Evolutionary conservation across 2,329 filamentous ascomycete genomes (phyloP).

Genomic region (Furcasterigmium sp.): DNA sequence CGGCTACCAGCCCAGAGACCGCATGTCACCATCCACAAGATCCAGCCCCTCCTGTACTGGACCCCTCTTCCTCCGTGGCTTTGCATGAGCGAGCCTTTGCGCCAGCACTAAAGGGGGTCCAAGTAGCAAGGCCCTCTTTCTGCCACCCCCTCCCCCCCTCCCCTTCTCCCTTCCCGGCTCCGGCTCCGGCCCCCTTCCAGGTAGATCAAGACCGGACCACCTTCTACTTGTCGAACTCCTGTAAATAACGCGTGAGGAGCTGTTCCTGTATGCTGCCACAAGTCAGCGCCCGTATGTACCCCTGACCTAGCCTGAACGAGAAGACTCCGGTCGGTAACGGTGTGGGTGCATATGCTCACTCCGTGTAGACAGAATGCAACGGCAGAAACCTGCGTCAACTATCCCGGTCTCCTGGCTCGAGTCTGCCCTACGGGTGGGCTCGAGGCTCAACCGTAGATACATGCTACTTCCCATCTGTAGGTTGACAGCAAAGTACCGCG

Average conservation of each 20-base stretch:
- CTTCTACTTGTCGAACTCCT: not conserved
- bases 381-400: conserved; percentile 9
- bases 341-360: not conserved
- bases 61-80: not conserved
- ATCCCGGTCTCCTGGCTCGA: not conserved
- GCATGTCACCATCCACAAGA: not conserved
- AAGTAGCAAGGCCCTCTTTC: too few species aligned
- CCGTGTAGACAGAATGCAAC: too few species aligned
- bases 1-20: not conserved
- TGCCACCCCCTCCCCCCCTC: too few species aligned
- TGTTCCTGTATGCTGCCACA: too few species aligned
- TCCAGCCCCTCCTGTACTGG: not conserved
- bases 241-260: too few species aligned
- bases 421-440: conserved; percentile 8
- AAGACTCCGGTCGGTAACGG: not conserved
- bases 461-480: too few species aligned
- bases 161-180: not conserved
- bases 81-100: not conserved
- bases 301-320: not conserved
- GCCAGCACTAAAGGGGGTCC: not conserved
- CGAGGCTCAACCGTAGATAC: too few species aligned
- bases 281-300: too few species aligned
- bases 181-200: not conserved
- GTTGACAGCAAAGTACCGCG: not conserved
- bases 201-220: not conserved